Conservation (phyloP, 2,329 filamentous ascomycete genomes). For the Trichoderma semiorbis region DNA sequence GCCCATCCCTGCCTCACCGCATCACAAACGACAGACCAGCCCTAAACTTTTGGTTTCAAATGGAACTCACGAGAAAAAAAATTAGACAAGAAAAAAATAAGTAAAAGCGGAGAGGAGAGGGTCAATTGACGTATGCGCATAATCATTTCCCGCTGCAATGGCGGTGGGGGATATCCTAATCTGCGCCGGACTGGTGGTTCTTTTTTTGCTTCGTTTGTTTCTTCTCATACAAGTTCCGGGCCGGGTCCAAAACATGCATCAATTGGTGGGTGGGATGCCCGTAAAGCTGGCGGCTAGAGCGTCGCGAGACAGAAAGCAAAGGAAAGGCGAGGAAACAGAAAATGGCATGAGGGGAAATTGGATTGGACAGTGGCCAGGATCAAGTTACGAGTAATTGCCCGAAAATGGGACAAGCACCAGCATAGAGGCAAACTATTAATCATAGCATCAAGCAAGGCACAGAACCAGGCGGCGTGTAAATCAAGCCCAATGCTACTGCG, state of each 20-base stretch:
- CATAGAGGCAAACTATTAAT: background rate
- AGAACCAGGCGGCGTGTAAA: background rate
- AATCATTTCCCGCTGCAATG: background rate
- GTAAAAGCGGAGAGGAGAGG: slow-evolving; percentile 7
- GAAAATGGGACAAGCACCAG: background rate
- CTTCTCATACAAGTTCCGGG: background rate
- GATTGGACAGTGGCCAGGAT: background rate
- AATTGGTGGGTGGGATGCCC: background rate
- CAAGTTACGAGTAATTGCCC: background rate
- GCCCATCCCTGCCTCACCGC: background rate
- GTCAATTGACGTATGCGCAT: slow-evolving; percentile 12
- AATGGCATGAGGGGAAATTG: background rate
- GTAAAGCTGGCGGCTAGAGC: slow-evolving; percentile 8
- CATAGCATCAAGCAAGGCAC: background rate
- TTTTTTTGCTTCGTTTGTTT: background rate
- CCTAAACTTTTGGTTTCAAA: background rate
- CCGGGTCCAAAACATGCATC: background rate
- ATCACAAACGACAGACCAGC: background rate
- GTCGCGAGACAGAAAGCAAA: background rate
- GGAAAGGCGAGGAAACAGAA: background rate
- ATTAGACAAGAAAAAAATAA: background rate
- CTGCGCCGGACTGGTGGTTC: background rate
- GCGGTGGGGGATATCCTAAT: background rate
- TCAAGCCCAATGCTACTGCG: background rate
- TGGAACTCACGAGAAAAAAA: background rate